Percentiles rank a stretch among this genome's conserved stretches.
These are phyloP conservation scores for Sclerotinia spermophila DNA, from an alignment of 2,329 filamentous ascomycete species.

Conservation along the genomic window DNA sequence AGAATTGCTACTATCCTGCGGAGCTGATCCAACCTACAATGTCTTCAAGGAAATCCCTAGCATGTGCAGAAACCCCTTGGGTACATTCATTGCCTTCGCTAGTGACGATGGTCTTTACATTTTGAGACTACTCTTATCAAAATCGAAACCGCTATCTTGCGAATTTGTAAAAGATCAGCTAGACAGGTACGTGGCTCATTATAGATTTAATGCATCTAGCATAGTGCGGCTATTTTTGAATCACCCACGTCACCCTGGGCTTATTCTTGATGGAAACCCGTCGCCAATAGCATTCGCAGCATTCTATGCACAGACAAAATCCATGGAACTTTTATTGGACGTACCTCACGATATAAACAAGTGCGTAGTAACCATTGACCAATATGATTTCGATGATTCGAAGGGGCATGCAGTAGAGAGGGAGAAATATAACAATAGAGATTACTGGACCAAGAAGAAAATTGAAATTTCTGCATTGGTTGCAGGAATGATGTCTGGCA, in stretches of 20 bases:
- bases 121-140: background rate
- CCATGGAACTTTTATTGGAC: background rate
- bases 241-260: background rate
- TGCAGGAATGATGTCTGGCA: background rate
- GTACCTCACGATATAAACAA: background rate
- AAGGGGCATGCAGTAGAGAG: background rate
- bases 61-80: background rate
- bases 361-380: background rate
- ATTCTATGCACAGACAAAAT: background rate
- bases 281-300: background rate
- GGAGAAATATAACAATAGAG: background rate
- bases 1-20: background rate
- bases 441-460: background rate
- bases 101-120: too few relatives aligned
- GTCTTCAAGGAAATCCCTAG: background rate
- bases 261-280: too few relatives aligned
- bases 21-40: background rate
- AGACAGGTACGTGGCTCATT: background rate
- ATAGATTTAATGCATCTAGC: background rate
- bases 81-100: background rate
- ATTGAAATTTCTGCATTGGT: background rate
- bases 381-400: rapidly evolving
- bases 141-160: background rate
- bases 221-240: background rate
- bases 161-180: background rate